Evolutionary conservation across 768 basidiomycete species (phyloP), one percentile per base, ranked within the genome.

Genomic region (Tephrocybe sp.): DNA sequence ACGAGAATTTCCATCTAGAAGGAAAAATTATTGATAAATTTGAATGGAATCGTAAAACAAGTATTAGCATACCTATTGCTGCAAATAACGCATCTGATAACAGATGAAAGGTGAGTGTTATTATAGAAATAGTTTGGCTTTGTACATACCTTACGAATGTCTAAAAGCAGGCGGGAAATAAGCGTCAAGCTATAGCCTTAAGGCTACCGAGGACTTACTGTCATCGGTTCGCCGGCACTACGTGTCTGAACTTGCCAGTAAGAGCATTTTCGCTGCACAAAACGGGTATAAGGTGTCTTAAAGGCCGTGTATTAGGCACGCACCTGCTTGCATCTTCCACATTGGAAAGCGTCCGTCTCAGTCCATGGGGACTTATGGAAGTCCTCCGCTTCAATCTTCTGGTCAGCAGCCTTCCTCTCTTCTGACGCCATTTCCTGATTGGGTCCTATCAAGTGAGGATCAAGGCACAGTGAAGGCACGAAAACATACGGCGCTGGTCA

Each of bases 221-320:
- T 98, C 95, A 98, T 98, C 21, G 96, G 95, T 70, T 98, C 97
- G 72, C 98, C 97, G 7, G 97, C 96, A 63, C 91, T 93, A 47
- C 97, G 81, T 7, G 97, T 99, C 66, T 99, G 97, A 60, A 92
- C 92, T 73, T 98, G 94, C 57, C 92, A 87, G 61, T 97, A 98
- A 37, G 87, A 81, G 60, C 92, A 91, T 71, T 93, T 92, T 60
- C 88, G 74, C 86, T 88, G 53, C 22, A n/a, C 16, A 57, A 31
- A 36, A 18, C 31, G 3, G 36, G 52, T n/a, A 51, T 11, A 47
- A 11, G 15, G 30, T 19, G 7, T 8, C 12, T 13, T 4, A 16
- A 27, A 12, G 9, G 32, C 45, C 22, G 12, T 22, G 26, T 12
- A 13, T 31, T n/a, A 4, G 26, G 31, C n/a, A 49, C 77, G 36